Conservation (phyloP, 345 rosid genomes). For the Corchorus olitorius region DNA sequence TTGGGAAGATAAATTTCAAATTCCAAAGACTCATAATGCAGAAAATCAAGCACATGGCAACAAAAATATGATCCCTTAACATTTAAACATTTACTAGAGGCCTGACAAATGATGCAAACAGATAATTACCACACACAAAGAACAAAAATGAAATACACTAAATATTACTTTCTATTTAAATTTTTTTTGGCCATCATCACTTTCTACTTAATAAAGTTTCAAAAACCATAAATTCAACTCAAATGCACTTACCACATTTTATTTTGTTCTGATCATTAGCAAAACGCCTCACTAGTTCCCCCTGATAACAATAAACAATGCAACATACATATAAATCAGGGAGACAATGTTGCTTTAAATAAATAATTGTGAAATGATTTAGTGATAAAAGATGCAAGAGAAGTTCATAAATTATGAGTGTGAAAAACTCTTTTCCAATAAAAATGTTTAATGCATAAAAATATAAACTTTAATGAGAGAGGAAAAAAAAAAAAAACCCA, state of each 20-base stretch:
- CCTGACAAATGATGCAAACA: neutral
- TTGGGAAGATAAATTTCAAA: neutral
- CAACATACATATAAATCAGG: slow-evolving; percentile 10
- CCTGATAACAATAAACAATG: slow-evolving; percentile 48
- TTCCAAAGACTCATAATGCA: neutral
- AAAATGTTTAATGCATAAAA: neutral
- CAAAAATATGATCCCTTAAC: neutral
- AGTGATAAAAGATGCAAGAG: neutral
- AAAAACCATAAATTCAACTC: slow-evolving; percentile 14
- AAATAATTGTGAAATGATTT: neutral
- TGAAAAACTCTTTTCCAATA: neutral
- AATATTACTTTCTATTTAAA: neutral
- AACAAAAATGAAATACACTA: neutral
- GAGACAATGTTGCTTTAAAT: slow-evolving; percentile 17
- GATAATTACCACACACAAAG: neutral
- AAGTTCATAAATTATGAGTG: neutral
- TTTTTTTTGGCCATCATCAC: no score
- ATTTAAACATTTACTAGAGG: neutral
- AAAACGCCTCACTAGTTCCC: slow-evolving; percentile 82
- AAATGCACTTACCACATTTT: slow-evolving; percentile 75
- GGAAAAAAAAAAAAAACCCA: neutral
- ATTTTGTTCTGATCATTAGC: slow-evolving; percentile 94
- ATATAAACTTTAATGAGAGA: neutral
- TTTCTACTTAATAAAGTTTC: neutral
- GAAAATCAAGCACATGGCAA: slow-evolving; percentile 10